Base-by-base conservation (phyloP, 1,284 basidiomycete genomes). In the Malassezia brasiliensis region DNA sequence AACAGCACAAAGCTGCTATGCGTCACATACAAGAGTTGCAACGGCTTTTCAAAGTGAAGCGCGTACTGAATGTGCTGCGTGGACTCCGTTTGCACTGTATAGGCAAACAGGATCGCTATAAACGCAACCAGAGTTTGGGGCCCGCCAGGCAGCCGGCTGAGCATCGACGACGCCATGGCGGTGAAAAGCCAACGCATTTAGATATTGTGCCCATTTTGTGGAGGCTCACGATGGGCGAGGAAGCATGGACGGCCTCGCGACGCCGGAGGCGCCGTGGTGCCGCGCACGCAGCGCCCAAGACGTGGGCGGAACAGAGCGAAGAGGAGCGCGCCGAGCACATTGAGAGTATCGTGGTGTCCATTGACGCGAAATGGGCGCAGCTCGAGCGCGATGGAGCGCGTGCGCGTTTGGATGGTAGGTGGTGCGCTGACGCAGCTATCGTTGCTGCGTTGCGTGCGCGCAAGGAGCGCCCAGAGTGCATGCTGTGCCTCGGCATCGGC, bases 51-150 rank as follows among this genome's bases (percentile, higher is more conserved):
- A 47, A 72, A 74, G 45, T 62, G 63, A 31, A 72, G 56, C 12
- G 53, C 53, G 17, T 67, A 61, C 47, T 74, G 72, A 8, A 74
- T 68, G 36, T 71, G 67, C 50, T 73, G 71, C 3, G 69, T 72
- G 15, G 63, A 66, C 50, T 74, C 72, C 25, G 72, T 74, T 53
- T 74, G 72, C 2, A 66, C 40, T 0, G 72, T 74, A 35, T 70
- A 74, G 14, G 72, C 64, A 2, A 66, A 42, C 1, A 74, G 61
- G 28, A 63, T 64, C 44, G 67, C 51, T 1, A 55, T 42, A 38
- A 74, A 74, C 12, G 67, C 72, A 25, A 42, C 54, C 28, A 69
- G 48, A 3, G 72, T 67, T 22, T 41, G 30, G n/a, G 42, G 48
- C 4, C 53, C 53, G 15, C 53, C 53, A 5, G 53, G 53, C 47